A percentile compares a stretch with the other conserved stretches of the same genome.
Conservation (phyloP, 768 basidiomycete species). For the Mycena rebaudengoi region DNA sequence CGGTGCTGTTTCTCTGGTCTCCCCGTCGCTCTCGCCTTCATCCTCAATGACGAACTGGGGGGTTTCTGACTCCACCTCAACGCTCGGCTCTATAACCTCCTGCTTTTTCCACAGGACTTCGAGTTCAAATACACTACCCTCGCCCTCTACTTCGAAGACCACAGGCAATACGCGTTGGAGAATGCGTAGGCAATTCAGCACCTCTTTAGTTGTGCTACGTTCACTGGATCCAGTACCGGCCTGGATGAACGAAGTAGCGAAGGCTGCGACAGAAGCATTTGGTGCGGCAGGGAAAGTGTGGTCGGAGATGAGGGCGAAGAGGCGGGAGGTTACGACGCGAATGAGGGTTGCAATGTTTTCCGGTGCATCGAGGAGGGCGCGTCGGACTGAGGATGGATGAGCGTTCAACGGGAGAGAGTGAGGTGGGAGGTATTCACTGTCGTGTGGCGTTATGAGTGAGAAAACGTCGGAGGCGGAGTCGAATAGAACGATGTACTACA, state of each 20-base stretch:
- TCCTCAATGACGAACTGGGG: conserved; percentile 93
- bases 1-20: conserved; percentile 42
- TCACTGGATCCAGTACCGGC: conserved; percentile 56
- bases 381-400: conserved; percentile 65
- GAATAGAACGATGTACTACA: conserved; percentile 83
- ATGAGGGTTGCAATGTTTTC: conserved; percentile 89
- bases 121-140: conserved; percentile 75
- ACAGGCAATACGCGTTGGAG: conserved; percentile 90
- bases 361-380: conserved; percentile 82
- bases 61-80: conserved; percentile 32
- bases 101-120: conserved; percentile 85
- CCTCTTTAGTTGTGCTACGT: conserved; percentile 83
- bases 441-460: conserved; percentile 86
- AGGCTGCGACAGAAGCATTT: conserved; percentile 65
- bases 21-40: conserved; percentile 69
- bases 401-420: neutral
- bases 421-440: conserved; percentile 56
- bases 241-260: conserved; percentile 78
- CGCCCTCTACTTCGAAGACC: conserved; percentile 83
- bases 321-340: conserved; percentile 68
- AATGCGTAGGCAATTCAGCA: conserved; percentile 91
- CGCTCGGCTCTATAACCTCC: conserved; percentile 51
- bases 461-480: conserved; percentile 93
- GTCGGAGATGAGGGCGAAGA: conserved; percentile 80
- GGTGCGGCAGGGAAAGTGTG: conserved; percentile 79